Base-by-base conservation (phyloP, 352 stramenopile genomes). In the Phytophthora cryptogea region DNA sequence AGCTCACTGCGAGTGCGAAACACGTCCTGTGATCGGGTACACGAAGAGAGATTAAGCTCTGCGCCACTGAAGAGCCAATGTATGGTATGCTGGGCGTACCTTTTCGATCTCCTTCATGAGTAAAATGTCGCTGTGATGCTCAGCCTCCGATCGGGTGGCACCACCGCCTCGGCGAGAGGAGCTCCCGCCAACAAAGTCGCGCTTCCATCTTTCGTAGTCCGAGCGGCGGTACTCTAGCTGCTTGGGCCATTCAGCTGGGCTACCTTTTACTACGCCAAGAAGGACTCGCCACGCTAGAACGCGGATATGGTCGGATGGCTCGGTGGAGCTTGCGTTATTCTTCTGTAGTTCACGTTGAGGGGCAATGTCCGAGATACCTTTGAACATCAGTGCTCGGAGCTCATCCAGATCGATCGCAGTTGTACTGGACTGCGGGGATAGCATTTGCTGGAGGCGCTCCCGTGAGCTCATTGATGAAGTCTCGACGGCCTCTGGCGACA, bases 31-130 rank as follows among this genome's bases (percentile, higher is more conserved):
- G 11, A 48, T 47, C 26, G 26, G 20, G 20, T 23, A 23, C 20
- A 23, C 6, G 2, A 48, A 3, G 17, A 20, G 14, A 2, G 3
- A 9, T 30, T 9, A 47, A 23, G 0, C 28, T 43, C 6, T 33
- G 4, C 8, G 11, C 14, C 8, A 0, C 33, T 23, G 11, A 27
- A 1, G 2, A 8, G 20, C 20, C 20, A 23, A 23, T 23, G 1
- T 23, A 23, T 23, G 20, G 20, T 2, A 23, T 23, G 20, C 20
- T 23, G 23, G 11, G 1, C 31, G n/a, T 56, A 84, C 78, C 70
- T 90, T 89, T 31, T 86, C 68, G 50, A 90, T 89, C 43, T 85
- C 76, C 58, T 74, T 76, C 54, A 90, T 62, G 27, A 88, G 66
- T 10, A 53, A 63, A 5, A 67, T 57, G 23, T 92, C 80, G 10